Evolutionary conservation across 345 rosid genomes (phyloP).

Genomic region (Corchorus capsularis): DNA sequence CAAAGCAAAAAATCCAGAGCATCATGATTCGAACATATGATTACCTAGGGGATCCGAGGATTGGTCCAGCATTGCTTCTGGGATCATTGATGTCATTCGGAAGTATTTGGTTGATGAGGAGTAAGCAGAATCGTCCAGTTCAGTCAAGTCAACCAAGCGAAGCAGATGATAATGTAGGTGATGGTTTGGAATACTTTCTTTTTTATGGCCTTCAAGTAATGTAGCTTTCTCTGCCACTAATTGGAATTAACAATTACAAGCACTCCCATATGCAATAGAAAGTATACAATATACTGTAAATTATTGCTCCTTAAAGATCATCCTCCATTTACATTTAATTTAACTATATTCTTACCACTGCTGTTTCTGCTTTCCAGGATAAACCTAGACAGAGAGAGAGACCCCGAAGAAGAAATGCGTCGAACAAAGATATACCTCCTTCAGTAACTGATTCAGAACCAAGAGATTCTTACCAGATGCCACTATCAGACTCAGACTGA

Average conservation of each 20-base stretch:
- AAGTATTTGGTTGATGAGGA: constrained; percentile 66
- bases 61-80: constrained; percentile 82
- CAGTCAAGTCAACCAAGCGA: constrained; percentile 43
- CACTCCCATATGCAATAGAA: neutral
- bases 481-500: constrained; percentile 69
- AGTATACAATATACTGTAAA: neutral
- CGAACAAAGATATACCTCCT: constrained; percentile 44
- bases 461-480: constrained; percentile 66
- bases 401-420: constrained; percentile 31
- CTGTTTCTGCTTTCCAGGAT: constrained; percentile 41
- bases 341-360: neutral
- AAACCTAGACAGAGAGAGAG: constrained; percentile 38
- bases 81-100: constrained; percentile 74
- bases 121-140: constrained; percentile 45
- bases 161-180: constrained; percentile 41
- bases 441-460: constrained; percentile 77
- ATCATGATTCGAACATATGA: constrained; percentile 39
- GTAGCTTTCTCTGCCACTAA: neutral
- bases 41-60: constrained; percentile 71
- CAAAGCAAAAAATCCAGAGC: constrained; percentile 47
- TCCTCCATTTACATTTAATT: neutral
- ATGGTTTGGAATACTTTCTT: neutral
- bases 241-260: neutral
- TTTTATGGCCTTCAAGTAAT: neutral
- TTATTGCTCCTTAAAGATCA: neutral